Base-by-base conservation (phyloP, 1,139 yeast species). In the Hemisphaericaspora lyxosophila region DNA sequence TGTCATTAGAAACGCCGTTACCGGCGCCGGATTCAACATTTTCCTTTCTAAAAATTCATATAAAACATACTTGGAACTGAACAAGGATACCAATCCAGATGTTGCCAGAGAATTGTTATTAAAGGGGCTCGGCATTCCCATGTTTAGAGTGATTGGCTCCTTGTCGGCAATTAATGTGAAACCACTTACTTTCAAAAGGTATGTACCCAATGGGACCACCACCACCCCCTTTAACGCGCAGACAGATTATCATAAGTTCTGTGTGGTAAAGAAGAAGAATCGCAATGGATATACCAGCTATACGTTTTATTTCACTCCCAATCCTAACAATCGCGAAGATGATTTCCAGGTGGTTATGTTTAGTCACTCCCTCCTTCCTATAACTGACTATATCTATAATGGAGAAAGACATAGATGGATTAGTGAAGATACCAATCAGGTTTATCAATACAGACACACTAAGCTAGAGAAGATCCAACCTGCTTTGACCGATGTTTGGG, bases 401-500 rank as follows among this genome's bases (percentile, higher is more conserved):
- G 47, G 43, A 3, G 27, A 39, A 14, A 36, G 26, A 19, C 41
- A 37, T 30, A 22, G 50, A 19, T 46, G 49, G 49, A 29, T 46
- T 7, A 42, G 44, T 26, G 50, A 45, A 28, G 35, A 42, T 5
- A 18, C n/a, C 17, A 11, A 31, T 16, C 35, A 34, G 8, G 42
- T 41, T 12, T 46, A 24, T 31, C 45, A 46, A 4, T 45, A 40
- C 30, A 38, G 38, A 23, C 49, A 42, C 26, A 39, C 40, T 5
- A 11, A 28, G 12, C 26, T 46, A 17, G 20, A 20, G 1, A 17
- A 30, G 15, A 35, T 26, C 9, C 48, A 45, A 18, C 25, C 37
- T 6, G 31, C 47, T 8, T 29, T 46, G 24, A 40, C 46, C 20
- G 47, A 45, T 33, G 41, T 26, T 36, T 46, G 46, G 49, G 50